Base-by-base conservation (phyloP, 2,329 filamentous ascomycete genomes). In the Aspergillus ruber region DNA sequence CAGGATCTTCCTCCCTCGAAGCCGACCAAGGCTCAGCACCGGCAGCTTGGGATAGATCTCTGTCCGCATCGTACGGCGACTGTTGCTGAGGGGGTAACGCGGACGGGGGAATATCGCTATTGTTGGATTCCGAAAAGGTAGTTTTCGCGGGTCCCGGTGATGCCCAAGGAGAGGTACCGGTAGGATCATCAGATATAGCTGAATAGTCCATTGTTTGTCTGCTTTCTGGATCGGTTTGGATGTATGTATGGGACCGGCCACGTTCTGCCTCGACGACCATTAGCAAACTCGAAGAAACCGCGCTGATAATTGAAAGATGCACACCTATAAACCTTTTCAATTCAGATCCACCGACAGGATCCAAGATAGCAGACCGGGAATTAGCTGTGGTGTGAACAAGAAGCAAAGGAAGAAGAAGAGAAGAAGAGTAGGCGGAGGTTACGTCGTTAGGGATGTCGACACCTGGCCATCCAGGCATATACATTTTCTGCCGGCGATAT, bases 141-240 rank as follows among this genome's bases (percentile, higher is more conserved):
- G 56, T 62, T 71, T 73, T 64, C 66, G 77, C 64, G 66, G 76
- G 56, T 74, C 65, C 74, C 48, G 79, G 80, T 45, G 80, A 82
- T 18, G 70, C 76, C 84, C 84, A 87, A 46, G 84, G 84, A 32
- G 82, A 84, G 47, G 73, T 57, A 45, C 76, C 82, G 32, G 73
- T 72, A 40, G 79, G 76, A 60, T 80, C 73, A 58, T 84, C 80
- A 55, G 75, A 71, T 44, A 80, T 70, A 29, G 74, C 65, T 47
- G 82, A 82, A 65, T 86, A 87, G 64, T 87, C 84, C 84, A 87
- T 87, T 17, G 46, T 45, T 48, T 48, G 40, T 50, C 27, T 48
- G 44, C 51, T 47, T 46, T 53, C 47, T 51, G 48, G 17, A 25
- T n/a, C 20, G n/a, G 18, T 54, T 39, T 48, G 53, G 50, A 46